phyloP scores from a whole-genome alignment of 352 stramenopile genomes.

The Thalassiosira ordinaria region DNA sequence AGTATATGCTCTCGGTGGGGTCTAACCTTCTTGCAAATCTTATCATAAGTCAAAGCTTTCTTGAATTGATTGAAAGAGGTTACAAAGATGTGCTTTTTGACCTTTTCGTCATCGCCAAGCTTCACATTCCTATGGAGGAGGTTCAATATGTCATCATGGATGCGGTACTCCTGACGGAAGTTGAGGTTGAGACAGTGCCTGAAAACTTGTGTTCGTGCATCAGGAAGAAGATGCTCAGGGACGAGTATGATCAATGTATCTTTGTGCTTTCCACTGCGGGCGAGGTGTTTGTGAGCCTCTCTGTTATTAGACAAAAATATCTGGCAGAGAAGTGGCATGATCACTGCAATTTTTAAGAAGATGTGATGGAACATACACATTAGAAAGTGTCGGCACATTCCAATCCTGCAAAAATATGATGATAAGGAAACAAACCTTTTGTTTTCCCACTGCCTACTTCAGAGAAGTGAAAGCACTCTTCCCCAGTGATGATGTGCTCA shows the following conservation, averaged over 20 bases:
- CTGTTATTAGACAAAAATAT: slow-evolving; percentile 65
- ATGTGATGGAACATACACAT: not conserved
- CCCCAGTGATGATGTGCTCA: slow-evolving; percentile 60
- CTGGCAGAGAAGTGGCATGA: slow-evolving; percentile 70
- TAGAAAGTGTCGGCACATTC: no score
- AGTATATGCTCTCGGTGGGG: slow-evolving; percentile 61
- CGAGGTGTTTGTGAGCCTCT: slow-evolving; percentile 57
- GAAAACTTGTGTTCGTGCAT: slow-evolving; percentile 65
- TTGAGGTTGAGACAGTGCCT: slow-evolving; percentile 72
- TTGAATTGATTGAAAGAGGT: slow-evolving; percentile 79
- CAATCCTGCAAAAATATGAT: no score
- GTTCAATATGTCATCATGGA: slow-evolving; percentile 71
- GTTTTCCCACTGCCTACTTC: slow-evolving; percentile 70
- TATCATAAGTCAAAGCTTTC: slow-evolving; percentile 76
- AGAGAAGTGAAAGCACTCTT: slow-evolving; percentile 73
- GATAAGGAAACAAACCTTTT: slow-evolving; percentile 48
- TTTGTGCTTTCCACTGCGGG: slow-evolving; percentile 61
- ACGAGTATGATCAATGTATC: slow-evolving; percentile 69
- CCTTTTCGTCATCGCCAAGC: slow-evolving; percentile 14
- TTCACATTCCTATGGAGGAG: slow-evolving; percentile 60
- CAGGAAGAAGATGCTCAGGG: slow-evolving; percentile 67
- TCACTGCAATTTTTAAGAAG: slow-evolving; percentile 35
- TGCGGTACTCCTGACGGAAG: slow-evolving; percentile 65
- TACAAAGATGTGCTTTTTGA: slow-evolving; percentile 72
- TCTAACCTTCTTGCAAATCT: slow-evolving; percentile 66